A percentile compares a stretch with the other conserved stretches of the same genome.
phyloP scores from a whole-genome alignment of 805 yeast genomes.

The baker's yeast (Saccharomyces cerevisiae) region DNA sequence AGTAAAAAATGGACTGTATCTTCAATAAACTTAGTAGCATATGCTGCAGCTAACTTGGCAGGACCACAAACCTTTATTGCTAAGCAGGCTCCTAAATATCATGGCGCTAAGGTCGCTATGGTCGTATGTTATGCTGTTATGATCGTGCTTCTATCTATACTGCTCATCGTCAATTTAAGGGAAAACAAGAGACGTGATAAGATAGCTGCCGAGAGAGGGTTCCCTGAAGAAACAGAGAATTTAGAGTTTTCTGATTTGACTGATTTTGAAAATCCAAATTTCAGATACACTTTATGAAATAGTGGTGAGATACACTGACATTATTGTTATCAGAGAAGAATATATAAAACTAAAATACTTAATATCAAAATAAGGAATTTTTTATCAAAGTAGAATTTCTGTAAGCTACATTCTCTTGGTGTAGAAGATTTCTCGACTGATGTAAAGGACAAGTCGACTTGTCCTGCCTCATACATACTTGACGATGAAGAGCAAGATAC shows the following conservation, averaged over 20 bases:
- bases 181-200: constrained; percentile 39
- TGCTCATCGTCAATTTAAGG: constrained; percentile 27
- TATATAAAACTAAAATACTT: not conserved
- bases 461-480: no score
- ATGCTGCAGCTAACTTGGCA: constrained; percentile 58
- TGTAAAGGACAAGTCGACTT: no score
- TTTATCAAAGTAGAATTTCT: no score
- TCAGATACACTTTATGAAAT: constrained; percentile 29
- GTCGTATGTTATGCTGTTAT: constrained; percentile 40
- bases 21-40: constrained; percentile 53
- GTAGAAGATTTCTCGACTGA: no score
- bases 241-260: constrained; percentile 37
- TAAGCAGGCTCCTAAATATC: constrained; percentile 51
- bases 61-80: constrained; percentile 67
- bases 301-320: not conserved
- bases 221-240: constrained; percentile 18
- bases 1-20: constrained; percentile 62
- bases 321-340: not conserved
- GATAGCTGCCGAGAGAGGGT: constrained; percentile 17
- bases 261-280: constrained; percentile 36
- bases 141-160: constrained; percentile 28
- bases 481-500: no score
- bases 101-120: constrained; percentile 46
- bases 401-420: no score
- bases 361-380: no score